Evolutionary conservation across 1,284 basidiomycete species (phyloP), one percentile per base, ranked within the genome.

Genomic region (Austropuccinia psidii): DNA sequence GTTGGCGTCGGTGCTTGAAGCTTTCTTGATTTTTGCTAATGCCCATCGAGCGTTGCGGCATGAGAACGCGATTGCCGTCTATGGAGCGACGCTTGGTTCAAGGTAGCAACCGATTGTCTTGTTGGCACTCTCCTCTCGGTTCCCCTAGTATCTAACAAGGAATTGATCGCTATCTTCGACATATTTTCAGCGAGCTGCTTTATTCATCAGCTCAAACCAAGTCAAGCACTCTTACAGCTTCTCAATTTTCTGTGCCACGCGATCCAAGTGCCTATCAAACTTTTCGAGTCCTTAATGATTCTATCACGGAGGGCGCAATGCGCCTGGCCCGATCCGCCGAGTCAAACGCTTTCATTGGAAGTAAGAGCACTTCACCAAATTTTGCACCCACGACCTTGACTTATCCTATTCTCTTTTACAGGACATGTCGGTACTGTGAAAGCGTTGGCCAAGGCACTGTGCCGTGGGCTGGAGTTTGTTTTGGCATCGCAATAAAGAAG

Each of bases 41-140:
- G 87, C 93, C 0, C 93, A 98, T 82, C 86, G 95, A 74, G 93
- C 93, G 0, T 86, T 88, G 77, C 87, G 89, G 76, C 90, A 94
- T 83, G 92, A 94, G 78, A 99, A 98, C 80, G 87, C 90, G 6
- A 84, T 98, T 19, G 90, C 93, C 4, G 89, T 98, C 54, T 96
- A 93, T 80, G 94, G 88, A 7, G 93, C 92, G 6, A 85, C 91
- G 74, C 89, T 89, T 2, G 88, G 88, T 5, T 89, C 89, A 79
- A 90, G 88, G 88, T 89, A 75, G 76, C 5, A 13, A 54, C 50
- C 50, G 50, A 19, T 54, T 13, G 2, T 85, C 83, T 69, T 70
- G n/a, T n/a, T n/a, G n/a, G n/a, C n/a, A n/a, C n/a, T n/a, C 19
- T 9, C 7, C 11, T 57, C 54, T 27, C 31, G 5, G 6, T 57